Conservation (phyloP, 257 asterid species). For the Hygrophila difformis region DNA sequence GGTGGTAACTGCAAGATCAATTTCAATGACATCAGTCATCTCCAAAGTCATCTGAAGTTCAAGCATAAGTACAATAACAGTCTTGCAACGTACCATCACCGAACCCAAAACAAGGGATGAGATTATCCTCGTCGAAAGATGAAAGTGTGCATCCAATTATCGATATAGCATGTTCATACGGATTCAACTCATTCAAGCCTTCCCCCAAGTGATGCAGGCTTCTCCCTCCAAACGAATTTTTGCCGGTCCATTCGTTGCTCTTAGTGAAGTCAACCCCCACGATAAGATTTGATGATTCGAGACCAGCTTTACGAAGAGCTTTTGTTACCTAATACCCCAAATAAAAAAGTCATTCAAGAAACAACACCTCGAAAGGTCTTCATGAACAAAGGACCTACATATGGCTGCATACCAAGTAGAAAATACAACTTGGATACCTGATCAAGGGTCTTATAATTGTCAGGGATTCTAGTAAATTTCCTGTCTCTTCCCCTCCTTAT, state of each 20-base stretch:
- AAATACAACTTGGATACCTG: constrained; percentile 34
- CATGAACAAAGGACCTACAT: background rate
- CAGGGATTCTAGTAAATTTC: constrained; percentile 43
- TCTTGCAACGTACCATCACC: constrained; percentile 39
- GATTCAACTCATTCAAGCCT: constrained; percentile 45
- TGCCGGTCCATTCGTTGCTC: constrained; percentile 92
- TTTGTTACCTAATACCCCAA: constrained; percentile 38
- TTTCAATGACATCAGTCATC: no score
- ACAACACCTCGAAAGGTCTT: background rate
- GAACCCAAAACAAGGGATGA: constrained; percentile 85
- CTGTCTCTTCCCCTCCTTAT: constrained; percentile 19
- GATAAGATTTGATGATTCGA: constrained; percentile 89
- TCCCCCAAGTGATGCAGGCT: constrained; percentile 60
- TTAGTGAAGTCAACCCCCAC: constrained; percentile 90
- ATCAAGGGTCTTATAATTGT: constrained; percentile 49
- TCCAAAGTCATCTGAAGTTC: background rate
- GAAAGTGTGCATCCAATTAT: constrained; percentile 83
- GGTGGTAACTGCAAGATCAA: no score
- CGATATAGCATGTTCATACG: constrained; percentile 81
- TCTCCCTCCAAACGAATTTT: constrained; percentile 39
- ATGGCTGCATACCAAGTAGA: background rate
- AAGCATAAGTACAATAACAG: background rate
- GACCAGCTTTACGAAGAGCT: constrained; percentile 68
- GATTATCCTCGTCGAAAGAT: constrained; percentile 74
- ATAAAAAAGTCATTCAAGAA: no score